phyloP scores from a whole-genome alignment of 371 early-diverging fungal genomes.

The Mucor plumbeus region DNA sequence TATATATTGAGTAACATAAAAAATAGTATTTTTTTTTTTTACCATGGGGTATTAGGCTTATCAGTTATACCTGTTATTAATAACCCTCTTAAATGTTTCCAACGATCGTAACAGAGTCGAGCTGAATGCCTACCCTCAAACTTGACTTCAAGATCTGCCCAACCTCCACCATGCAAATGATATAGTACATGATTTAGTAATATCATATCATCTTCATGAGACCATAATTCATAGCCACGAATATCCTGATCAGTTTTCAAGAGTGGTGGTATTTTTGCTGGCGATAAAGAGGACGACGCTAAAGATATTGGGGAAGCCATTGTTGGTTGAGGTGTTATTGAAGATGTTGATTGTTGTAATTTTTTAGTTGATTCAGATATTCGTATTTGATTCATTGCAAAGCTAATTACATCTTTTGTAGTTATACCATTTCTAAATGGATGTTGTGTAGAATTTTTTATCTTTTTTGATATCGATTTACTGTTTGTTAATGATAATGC shows the following conservation, averaged over 20 bases:
- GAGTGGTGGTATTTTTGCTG: conserved; percentile 25
- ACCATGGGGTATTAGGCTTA: conserved; percentile 27
- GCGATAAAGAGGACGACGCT: neutral
- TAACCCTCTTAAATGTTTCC: conserved; percentile 27
- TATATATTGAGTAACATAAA: too few species aligned
- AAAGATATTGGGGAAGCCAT: neutral
- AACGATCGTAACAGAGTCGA: conserved; percentile 33
- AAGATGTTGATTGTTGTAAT: neutral
- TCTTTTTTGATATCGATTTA: neutral
- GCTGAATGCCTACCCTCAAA: conserved; percentile 35
- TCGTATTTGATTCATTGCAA: conserved; percentile 25
- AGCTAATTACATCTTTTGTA: conserved; percentile 23
- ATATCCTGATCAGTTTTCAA: conserved; percentile 46
- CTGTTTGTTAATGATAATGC: neutral
- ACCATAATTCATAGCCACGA: conserved; percentile 47
- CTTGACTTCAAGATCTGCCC: conserved; percentile 29
- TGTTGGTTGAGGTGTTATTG: conserved; percentile 7
- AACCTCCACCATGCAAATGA: conserved; percentile 30
- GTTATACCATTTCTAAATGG: neutral
- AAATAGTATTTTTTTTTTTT: neutral
- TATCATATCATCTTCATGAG: conserved; percentile 34
- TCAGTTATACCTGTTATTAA: conserved; percentile 28
- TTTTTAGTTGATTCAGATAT: conserved; percentile 11
- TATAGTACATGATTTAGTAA: conserved; percentile 31
- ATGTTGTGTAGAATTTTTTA: neutral